Evolutionary conservation across 371 early-diverging fungal species (phyloP).

Genomic region (Rhizopus arrhizus): DNA sequence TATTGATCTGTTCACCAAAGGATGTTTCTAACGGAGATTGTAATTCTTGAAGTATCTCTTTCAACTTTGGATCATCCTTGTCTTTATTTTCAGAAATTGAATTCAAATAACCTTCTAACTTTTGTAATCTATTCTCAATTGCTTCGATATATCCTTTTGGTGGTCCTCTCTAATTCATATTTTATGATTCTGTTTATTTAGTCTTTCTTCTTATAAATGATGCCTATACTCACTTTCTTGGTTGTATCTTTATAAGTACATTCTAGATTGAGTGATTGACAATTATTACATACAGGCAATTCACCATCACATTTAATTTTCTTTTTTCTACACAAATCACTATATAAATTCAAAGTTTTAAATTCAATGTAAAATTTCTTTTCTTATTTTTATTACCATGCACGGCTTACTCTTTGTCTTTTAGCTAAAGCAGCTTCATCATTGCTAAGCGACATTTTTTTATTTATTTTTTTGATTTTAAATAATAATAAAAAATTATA

Average conservation of each 20-base stretch:
- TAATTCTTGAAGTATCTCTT: constrained; percentile 57
- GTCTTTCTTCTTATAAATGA: neutral
- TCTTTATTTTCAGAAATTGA: constrained; percentile 42
- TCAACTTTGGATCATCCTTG: constrained; percentile 50
- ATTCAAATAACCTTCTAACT: constrained; percentile 57
- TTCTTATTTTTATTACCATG: constrained; percentile 36
- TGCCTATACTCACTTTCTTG: constrained; percentile 38
- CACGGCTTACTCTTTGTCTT: constrained; percentile 51
- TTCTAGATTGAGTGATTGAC: constrained; percentile 42
- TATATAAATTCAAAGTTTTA: constrained; percentile 6
- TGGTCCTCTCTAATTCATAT: constrained; percentile 53
- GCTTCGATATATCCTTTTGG: constrained; percentile 76
- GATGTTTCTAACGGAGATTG: constrained; percentile 50
- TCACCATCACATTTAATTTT: constrained; percentile 69
- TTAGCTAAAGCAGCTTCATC: constrained; percentile 16
- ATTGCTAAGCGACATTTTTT: constrained; percentile 19
- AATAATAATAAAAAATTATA: too few relatives aligned
- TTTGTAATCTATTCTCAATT: constrained; percentile 66
- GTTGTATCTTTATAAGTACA: constrained; percentile 51
- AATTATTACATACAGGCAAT: constrained; percentile 53
- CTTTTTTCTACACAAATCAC: constrained; percentile 63
- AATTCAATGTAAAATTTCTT: neutral
- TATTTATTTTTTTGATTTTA: too few relatives aligned
- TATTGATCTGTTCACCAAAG: constrained; percentile 44
- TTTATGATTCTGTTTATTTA: too few relatives aligned